phyloP scores from a whole-genome alignment of 345 rosid species.

The Lenwebbia sp. region DNA sequence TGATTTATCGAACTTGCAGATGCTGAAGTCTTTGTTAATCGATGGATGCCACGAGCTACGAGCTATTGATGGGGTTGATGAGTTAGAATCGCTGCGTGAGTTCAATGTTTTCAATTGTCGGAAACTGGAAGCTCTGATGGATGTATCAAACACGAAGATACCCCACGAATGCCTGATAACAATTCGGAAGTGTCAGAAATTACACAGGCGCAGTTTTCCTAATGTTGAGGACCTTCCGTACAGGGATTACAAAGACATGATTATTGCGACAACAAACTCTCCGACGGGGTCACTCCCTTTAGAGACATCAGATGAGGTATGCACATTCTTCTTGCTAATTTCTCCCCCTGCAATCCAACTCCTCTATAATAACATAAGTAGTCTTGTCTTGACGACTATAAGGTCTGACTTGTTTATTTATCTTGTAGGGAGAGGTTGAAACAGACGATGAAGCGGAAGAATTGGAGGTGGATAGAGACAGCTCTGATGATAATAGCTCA shows the following conservation, averaged over 20 bases:
- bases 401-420: background rate
- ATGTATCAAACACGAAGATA: background rate
- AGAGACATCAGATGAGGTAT: background rate
- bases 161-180: background rate
- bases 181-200: background rate
- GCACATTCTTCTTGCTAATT: background rate
- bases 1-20: background rate
- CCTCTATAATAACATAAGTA: background rate
- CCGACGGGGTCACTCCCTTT: background rate
- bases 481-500: background rate
- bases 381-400: background rate
- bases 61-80: background rate
- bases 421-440: background rate
- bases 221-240: background rate
- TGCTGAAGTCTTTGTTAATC: background rate
- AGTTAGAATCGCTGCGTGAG: background rate
- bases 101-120: background rate
- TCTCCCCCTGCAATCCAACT: no score
- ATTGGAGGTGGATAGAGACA: background rate
- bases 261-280: background rate
- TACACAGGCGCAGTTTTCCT: background rate
- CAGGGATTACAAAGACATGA: background rate
- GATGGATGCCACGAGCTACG: background rate
- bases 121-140: background rate
- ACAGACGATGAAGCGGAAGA: background rate